phyloP scores from a whole-genome alignment of 345 rosid species.

The Clarkia xantiana region DNA sequence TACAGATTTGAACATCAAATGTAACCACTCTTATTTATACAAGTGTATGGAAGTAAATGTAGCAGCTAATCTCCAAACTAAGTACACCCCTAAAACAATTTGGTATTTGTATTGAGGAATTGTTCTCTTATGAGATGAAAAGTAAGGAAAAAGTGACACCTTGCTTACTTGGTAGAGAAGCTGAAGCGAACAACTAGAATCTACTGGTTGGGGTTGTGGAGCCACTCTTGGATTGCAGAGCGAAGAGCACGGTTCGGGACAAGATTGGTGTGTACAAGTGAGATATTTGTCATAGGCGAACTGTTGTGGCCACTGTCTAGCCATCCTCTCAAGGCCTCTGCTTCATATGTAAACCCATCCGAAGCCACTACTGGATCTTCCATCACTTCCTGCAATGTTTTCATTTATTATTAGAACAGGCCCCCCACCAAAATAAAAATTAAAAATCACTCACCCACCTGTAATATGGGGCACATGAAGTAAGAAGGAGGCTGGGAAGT shows the following conservation, averaged over 20 bases:
- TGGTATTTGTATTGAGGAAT: too few relatives aligned
- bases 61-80: too few relatives aligned
- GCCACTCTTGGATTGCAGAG: constrained; percentile 56
- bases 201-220: constrained; percentile 14
- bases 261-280: constrained; percentile 35
- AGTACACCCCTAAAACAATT: too few relatives aligned
- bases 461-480: constrained; percentile 80
- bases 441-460: constrained; percentile 25
- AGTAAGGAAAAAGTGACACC: neutral
- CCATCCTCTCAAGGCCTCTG: constrained; percentile 51
- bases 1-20: too few relatives aligned
- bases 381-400: constrained; percentile 50
- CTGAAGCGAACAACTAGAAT: neutral
- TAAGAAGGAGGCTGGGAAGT: constrained; percentile 49
- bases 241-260: constrained; percentile 56
- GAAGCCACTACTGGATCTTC: constrained; percentile 66
- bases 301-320: constrained; percentile 52
- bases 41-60: too few relatives aligned
- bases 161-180: neutral
- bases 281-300: constrained; percentile 52
- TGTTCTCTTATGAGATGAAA: neutral
- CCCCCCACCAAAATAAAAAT: neutral
- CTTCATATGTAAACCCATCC: constrained; percentile 69
- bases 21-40: too few relatives aligned
- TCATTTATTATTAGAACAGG: neutral